Evolutionary conservation across 2,329 filamentous ascomycete species (phyloP).

Genomic region (Fusarium sp.): DNA sequence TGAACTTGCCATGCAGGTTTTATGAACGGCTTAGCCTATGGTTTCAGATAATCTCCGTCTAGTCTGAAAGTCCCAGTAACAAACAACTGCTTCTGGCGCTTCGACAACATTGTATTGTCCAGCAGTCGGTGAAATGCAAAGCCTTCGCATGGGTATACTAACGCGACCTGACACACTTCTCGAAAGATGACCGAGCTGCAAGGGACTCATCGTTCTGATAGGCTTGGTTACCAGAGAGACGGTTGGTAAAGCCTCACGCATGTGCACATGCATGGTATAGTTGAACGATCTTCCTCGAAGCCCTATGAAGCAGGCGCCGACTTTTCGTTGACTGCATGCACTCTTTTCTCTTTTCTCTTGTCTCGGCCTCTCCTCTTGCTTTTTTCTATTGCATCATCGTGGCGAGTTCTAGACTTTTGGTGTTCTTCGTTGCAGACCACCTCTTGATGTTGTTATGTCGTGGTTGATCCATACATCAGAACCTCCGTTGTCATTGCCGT

Average conservation of each 20-base stretch:
- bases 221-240: constrained; percentile 7
- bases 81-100: constrained; percentile 17
- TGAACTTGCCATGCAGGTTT: constrained; percentile 38
- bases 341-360: constrained; percentile 8
- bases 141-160: constrained; percentile 18
- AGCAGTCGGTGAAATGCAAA: constrained; percentile 26
- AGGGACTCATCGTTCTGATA: neutral
- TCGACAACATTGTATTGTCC: constrained; percentile 11
- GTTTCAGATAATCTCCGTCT: constrained; percentile 11
- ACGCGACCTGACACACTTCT: constrained; percentile 5
- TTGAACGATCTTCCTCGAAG: constrained; percentile 11
- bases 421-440: constrained; percentile 10
- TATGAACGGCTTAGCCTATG: constrained; percentile 15
- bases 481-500: constrained; percentile 13
- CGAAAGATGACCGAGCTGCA: constrained; percentile 13
- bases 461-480: constrained; percentile 8
- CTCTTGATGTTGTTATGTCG: constrained; percentile 2
- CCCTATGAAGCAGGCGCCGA: constrained; percentile 13
- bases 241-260: constrained; percentile 5
- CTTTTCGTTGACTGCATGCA: constrained; percentile 3
- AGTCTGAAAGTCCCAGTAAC: neutral
- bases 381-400: constrained; percentile 5
- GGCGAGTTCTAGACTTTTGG: constrained; percentile 26
- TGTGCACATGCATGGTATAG: constrained; percentile 32
- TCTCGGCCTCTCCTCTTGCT: constrained; percentile 11